These are phyloP conservation scores for Coemansia umbellata DNA, from an alignment of 192 early-diverging fungal genomes.

Conservation along the genomic window DNA sequence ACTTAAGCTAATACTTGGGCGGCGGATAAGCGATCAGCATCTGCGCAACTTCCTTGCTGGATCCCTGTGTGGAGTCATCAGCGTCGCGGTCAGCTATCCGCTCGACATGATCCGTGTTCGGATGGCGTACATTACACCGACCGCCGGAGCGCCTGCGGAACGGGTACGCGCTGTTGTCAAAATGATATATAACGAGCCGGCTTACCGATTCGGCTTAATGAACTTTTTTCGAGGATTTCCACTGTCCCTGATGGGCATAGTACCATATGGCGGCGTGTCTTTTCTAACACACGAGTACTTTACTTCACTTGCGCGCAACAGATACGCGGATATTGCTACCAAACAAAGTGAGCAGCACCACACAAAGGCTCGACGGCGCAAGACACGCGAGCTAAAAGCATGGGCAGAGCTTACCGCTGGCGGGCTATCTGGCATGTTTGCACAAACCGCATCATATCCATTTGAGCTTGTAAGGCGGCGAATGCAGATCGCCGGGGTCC, in stretches of 20 bases:
- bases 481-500: constrained; percentile 75
- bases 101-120: constrained; percentile 92
- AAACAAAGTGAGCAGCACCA: not conserved
- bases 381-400: constrained; percentile 56
- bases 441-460: constrained; percentile 87
- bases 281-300: constrained; percentile 86
- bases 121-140: constrained; percentile 68
- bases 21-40: constrained; percentile 59
- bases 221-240: constrained; percentile 96
- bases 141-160: constrained; percentile 21
- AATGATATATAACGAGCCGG: constrained; percentile 77
- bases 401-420: constrained; percentile 81
- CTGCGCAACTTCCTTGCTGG: constrained; percentile 79
- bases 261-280: constrained; percentile 94
- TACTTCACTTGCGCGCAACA: constrained; percentile 57
- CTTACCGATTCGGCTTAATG: constrained; percentile 42
- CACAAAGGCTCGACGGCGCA: constrained; percentile 30
- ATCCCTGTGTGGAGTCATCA: constrained; percentile 76
- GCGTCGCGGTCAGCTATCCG: constrained; percentile 88
- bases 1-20: constrained; percentile 62
- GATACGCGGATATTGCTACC: constrained; percentile 40
- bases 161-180: constrained; percentile 55
- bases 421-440: constrained; percentile 76
- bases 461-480: constrained; percentile 85
- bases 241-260: constrained; percentile 87